Conservation (phyloP, 148 eudicot species). For the Heliosperma pusillum region DNA sequence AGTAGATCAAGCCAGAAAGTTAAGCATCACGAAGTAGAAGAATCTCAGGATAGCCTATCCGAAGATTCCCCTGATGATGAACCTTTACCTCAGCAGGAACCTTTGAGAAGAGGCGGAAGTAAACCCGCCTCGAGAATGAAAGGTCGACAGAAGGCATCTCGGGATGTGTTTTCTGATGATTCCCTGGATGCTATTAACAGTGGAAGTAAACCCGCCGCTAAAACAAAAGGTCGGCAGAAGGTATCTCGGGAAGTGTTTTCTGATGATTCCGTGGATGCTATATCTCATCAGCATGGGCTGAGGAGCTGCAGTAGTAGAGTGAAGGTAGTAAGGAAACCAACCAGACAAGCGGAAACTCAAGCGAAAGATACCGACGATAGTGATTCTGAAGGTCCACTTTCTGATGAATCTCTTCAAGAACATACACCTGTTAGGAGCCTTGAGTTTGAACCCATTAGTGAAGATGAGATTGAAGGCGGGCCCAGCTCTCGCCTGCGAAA, state of each 20-base stretch:
- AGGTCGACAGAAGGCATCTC: constrained; percentile 12
- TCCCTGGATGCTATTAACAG: constrained; percentile 10
- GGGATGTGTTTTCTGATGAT: constrained; percentile 27
- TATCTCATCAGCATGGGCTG: constrained; percentile 17
- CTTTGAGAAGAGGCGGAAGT: constrained; percentile 33
- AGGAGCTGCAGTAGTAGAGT: constrained; percentile 17
- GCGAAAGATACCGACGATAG: constrained; percentile 21
- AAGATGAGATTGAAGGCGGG: constrained; percentile 57
- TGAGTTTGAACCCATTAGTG: constrained; percentile 27
- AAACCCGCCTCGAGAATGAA: constrained; percentile 12
- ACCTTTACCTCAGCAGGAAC: constrained; percentile 18
- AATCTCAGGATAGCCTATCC: constrained; percentile 11
- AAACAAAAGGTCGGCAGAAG: constrained; percentile 15
- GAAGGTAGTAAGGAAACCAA: constrained; percentile 17
- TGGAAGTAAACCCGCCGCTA: constrained; percentile 14
- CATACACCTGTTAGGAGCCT: constrained; percentile 13
- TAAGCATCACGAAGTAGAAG: neutral
- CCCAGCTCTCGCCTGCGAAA: constrained; percentile 80
- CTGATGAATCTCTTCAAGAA: constrained; percentile 22
- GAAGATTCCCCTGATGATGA: constrained; percentile 23
- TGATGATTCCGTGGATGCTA: constrained; percentile 30
- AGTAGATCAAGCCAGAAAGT: neutral
- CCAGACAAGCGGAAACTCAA: constrained; percentile 10
- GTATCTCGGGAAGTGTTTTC: constrained; percentile 12
- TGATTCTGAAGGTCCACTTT: constrained; percentile 28